Conservation (phyloP, 768 basidiomycete genomes). For the Podaxis sp. region DNA sequence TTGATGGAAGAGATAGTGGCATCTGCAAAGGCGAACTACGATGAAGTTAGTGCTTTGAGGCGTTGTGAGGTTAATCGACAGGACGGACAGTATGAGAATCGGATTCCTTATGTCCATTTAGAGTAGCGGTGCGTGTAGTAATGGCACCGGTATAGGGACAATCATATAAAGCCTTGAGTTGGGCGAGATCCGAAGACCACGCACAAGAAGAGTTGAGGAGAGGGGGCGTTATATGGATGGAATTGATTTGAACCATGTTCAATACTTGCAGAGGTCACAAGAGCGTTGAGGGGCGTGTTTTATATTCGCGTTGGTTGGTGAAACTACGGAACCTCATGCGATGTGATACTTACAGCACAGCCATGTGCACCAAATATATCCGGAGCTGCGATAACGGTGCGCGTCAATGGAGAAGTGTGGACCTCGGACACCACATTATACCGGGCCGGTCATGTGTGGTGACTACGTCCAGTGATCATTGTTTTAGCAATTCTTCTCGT, state of each 20-base stretch:
- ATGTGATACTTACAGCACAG: conserved; percentile 1
- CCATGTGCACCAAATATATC: not conserved
- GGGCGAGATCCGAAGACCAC: conserved; percentile 71
- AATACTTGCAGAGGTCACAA: conserved; percentile 1
- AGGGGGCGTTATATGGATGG: conserved; percentile 57
- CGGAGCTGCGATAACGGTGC: not conserved
- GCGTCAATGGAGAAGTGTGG: not conserved
- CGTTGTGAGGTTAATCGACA: not conserved
- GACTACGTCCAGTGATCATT: conserved; percentile 20
- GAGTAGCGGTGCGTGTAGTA: conserved; percentile 76
- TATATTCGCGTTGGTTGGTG: not conserved
- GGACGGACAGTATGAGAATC: conserved; percentile 55
- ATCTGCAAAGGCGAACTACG: conserved; percentile 60
- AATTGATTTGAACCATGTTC: conserved; percentile 58
- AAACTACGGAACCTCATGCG: not conserved
- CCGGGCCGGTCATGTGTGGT: not conserved
- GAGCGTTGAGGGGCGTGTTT: not conserved
- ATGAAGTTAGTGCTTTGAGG: conserved; percentile 7
- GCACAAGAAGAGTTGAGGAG: conserved; percentile 79
- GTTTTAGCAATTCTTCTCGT: conserved; percentile 89
- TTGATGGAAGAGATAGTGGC: conserved; percentile 65
- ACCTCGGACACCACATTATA: conserved; percentile 1
- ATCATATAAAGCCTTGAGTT: conserved; percentile 66
- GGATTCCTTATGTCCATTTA: conserved; percentile 70
- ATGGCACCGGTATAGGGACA: conserved; percentile 75